These are phyloP conservation scores for Tephrocybe sp. DNA, from an alignment of 768 basidiomycete genomes.

Conservation along the genomic window DNA sequence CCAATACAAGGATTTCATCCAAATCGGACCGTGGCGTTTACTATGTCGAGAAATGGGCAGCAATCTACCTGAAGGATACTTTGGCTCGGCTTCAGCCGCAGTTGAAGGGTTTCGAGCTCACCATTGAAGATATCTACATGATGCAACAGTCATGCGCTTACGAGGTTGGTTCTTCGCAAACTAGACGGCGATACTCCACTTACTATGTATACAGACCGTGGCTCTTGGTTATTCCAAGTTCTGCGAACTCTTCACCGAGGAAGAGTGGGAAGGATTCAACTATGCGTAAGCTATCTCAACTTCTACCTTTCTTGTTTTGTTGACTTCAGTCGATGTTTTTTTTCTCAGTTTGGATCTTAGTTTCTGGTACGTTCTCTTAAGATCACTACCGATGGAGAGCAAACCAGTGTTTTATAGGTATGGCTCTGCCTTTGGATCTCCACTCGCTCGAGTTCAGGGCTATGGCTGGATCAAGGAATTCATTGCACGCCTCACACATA, in stretches of 20 bases:
- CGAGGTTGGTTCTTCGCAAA: constrained; percentile 44
- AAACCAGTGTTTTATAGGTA: constrained; percentile 39
- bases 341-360: constrained; percentile 52
- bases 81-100: constrained; percentile 54
- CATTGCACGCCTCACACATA: constrained; percentile 77
- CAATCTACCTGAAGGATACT: constrained; percentile 69
- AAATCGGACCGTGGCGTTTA: constrained; percentile 57
- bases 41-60: constrained; percentile 66
- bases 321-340: neutral
- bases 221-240: constrained; percentile 90
- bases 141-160: constrained; percentile 86
- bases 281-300: constrained; percentile 48
- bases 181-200: too few relatives aligned
- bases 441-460: constrained; percentile 73
- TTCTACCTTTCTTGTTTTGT: neutral
- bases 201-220: constrained; percentile 57
- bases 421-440: constrained; percentile 77
- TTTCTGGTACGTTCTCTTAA: constrained; percentile 46
- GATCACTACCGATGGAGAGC: neutral
- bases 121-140: constrained; percentile 65
- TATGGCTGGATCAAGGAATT: constrained; percentile 83
- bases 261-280: constrained; percentile 93
- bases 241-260: constrained; percentile 85
- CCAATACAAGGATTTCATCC: constrained; percentile 46
- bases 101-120: constrained; percentile 59